phyloP scores from a whole-genome alignment of 176 grass and related monocot genomes.

The Puccinellia tenuiflora region DNA sequence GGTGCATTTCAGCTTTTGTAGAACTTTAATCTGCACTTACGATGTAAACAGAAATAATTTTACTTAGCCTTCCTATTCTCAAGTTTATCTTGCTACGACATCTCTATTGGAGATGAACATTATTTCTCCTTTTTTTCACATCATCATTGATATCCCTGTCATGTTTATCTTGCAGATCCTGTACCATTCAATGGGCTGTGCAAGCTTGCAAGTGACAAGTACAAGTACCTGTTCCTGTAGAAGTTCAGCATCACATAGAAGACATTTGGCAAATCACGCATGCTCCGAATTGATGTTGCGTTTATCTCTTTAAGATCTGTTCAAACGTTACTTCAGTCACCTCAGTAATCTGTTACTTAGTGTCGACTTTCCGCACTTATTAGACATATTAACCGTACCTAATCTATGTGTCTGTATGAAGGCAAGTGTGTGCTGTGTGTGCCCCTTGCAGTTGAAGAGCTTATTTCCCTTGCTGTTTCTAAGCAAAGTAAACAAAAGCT shows the following conservation, averaged over 20 bases:
- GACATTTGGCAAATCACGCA: conserved; percentile 12
- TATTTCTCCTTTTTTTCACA: not conserved
- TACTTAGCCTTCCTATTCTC: not conserved
- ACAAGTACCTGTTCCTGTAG: conserved; percentile 74
- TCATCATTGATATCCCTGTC: conserved; percentile 4
- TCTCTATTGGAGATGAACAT: not conserved
- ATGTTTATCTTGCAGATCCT: conserved; percentile 46
- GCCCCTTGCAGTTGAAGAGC: conserved; percentile 7
- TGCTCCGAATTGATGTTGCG: not conserved
- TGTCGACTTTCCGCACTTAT: not conserved
- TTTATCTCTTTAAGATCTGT: conserved; percentile 5
- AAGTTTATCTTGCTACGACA: not conserved
- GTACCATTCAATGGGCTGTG: conserved; percentile 61
- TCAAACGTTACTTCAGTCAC: conserved; percentile 2
- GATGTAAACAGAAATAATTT: not conserved
- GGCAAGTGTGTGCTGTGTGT: not conserved
- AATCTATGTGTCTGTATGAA: conserved; percentile 15
- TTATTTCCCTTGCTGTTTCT: conserved; percentile 9
- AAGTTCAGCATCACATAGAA: not conserved
- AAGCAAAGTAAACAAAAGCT: conserved; percentile 26
- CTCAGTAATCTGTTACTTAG: not conserved
- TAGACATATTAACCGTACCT: conserved; percentile 9
- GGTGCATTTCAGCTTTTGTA: not conserved
- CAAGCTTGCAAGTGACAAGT: conserved; percentile 65
- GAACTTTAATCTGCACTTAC: not conserved